These are phyloP conservation scores for Dactylellina cionopaga DNA, from an alignment of 2,329 filamentous ascomycete genomes.

Conservation along the genomic window DNA sequence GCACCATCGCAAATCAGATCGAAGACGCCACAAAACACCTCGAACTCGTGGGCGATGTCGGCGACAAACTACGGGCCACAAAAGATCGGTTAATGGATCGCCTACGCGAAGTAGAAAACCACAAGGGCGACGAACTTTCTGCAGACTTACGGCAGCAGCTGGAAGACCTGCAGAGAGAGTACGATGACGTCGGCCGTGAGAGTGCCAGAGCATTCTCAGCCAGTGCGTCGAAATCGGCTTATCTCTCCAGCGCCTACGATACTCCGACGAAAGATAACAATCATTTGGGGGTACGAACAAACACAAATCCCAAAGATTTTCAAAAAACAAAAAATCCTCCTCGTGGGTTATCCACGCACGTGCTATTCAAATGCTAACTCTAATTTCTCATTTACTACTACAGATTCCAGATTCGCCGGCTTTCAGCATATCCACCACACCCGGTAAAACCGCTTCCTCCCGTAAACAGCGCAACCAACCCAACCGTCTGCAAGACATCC, in stretches of 20 bases:
- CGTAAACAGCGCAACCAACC: slow-evolving; percentile 81
- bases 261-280: slow-evolving; percentile 60
- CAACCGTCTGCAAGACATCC: slow-evolving; percentile 89
- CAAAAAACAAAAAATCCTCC: neutral
- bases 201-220: slow-evolving; percentile 87
- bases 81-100: slow-evolving; percentile 83
- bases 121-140: slow-evolving; percentile 77
- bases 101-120: slow-evolving; percentile 82
- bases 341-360: neutral
- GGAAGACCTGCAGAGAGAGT: slow-evolving; percentile 89
- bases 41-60: slow-evolving; percentile 88
- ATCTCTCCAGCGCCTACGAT: slow-evolving; percentile 68
- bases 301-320: neutral
- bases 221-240: slow-evolving; percentile 80
- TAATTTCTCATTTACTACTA: neutral
- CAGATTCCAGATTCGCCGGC: slow-evolving; percentile 43
- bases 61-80: slow-evolving; percentile 86
- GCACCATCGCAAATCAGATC: slow-evolving; percentile 88
- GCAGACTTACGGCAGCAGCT: slow-evolving; percentile 85
- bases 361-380: neutral
- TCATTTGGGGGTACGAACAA: slow-evolving; percentile 59
- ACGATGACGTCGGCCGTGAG: slow-evolving; percentile 90
- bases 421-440: slow-evolving; percentile 57
- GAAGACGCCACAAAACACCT: slow-evolving; percentile 91
- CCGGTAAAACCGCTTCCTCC: slow-evolving; percentile 63